Evolutionary conservation across 768 basidiomycete genomes (phyloP).

Genomic region (Melanogaster broomeanus): DNA sequence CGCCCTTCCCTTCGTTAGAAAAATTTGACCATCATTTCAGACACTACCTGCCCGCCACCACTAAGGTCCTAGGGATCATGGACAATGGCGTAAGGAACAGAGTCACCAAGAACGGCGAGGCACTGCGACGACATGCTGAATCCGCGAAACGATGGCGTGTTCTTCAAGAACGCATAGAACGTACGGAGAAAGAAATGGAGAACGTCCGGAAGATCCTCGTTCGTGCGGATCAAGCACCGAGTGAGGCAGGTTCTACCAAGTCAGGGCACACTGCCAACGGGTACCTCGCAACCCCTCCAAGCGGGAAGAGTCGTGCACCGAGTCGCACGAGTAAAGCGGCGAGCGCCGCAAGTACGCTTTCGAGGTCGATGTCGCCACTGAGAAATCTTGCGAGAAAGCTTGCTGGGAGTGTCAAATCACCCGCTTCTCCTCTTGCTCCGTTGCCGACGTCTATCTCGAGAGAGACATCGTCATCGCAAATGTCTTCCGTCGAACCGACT

Average conservation of each 20-base stretch:
- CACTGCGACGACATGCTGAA: constrained; percentile 85
- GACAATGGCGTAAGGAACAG: constrained; percentile 93
- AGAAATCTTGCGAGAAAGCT: constrained; percentile 76
- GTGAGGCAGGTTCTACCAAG: constrained; percentile 70
- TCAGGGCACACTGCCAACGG: constrained; percentile 61
- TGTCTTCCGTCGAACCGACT: constrained; percentile 57
- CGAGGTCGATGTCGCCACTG: constrained; percentile 79
- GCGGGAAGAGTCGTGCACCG: constrained; percentile 41
- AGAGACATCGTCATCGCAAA: constrained; percentile 38
- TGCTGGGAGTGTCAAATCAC: constrained; percentile 47
- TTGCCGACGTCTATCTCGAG: constrained; percentile 39
- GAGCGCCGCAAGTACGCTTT: constrained; percentile 54
- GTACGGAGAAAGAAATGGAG: constrained; percentile 85
- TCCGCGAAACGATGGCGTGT: constrained; percentile 85
- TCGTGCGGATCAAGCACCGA: constrained; percentile 50
- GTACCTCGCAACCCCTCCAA: constrained; percentile 67
- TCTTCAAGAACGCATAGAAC: constrained; percentile 73
- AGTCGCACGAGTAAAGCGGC: constrained; percentile 35
- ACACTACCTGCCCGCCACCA: constrained; percentile 93
- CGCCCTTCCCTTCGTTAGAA: constrained; percentile 2
- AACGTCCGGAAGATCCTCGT: constrained; percentile 59
- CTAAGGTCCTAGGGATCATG: constrained; percentile 89
- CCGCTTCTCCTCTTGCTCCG: constrained; percentile 45
- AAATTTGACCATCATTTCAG: constrained; percentile 41
- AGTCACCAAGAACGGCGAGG: constrained; percentile 96